Percentiles rank a stretch among this genome's conserved stretches.
phyloP scores from a whole-genome alignment of 306 rosid genomes.

The Prinsepia uniflora region DNA sequence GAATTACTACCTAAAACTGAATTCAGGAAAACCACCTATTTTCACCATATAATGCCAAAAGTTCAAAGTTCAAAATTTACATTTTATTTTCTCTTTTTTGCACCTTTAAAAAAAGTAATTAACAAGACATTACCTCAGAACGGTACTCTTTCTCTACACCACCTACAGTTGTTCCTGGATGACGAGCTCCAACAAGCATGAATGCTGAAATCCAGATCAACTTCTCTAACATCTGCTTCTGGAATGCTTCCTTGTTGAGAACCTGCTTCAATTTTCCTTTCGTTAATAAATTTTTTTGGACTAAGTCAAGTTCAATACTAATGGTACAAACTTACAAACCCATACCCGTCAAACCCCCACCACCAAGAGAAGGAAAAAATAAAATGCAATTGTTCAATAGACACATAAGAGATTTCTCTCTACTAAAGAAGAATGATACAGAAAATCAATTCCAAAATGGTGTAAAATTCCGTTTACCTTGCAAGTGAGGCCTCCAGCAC shows the following conservation, averaged over 20 bases:
- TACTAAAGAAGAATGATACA: background rate
- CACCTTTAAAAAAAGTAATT: background rate
- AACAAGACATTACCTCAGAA: slow-evolving; percentile 56
- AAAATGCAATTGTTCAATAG: too few species aligned
- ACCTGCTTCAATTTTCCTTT: slow-evolving; percentile 39
- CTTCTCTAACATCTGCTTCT: slow-evolving; percentile 94
- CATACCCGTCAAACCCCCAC: too few species aligned
- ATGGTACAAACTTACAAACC: too few species aligned
- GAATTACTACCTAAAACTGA: background rate
- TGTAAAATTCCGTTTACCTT: slow-evolving; percentile 37
- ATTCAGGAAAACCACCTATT: background rate
- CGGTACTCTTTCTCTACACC: slow-evolving; percentile 69
- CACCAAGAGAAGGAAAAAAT: too few species aligned
- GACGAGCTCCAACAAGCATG: slow-evolving; percentile 97
- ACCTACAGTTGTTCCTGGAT: slow-evolving; percentile 79
- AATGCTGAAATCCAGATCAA: slow-evolving; percentile 90
- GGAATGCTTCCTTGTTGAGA: slow-evolving; percentile 75
- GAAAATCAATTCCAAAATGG: background rate
- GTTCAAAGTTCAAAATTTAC: background rate
- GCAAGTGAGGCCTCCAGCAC: slow-evolving; percentile 87
- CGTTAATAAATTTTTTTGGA: background rate
- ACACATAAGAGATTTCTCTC: too few species aligned
- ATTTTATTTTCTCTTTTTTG: background rate
- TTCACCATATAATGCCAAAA: background rate
- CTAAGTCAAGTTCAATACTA: too few species aligned